Base-by-base conservation (phyloP, 192 early-diverging fungal genomes). In the Rhizoclosmatium globosum region DNA sequence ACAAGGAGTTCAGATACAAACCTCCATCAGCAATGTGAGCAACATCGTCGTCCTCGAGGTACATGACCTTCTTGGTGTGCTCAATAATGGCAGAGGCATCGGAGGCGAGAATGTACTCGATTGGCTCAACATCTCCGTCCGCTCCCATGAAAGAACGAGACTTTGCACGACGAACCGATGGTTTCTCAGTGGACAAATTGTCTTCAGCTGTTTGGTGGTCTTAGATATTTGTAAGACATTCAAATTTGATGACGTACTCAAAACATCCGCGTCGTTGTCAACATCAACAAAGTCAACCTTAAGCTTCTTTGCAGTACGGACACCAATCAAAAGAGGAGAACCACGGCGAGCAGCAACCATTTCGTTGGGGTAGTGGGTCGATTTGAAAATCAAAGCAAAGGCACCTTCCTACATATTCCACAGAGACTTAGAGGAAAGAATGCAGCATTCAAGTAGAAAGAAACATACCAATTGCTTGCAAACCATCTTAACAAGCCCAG, bases 221-320 rank as follows among this genome's bases (percentile, higher is more conserved):
- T 4, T 9, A 39, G n/a, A 23, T 53, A 13, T 53, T 53, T 53
- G 6, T 53, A 62, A 62, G 7, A 62, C 9, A 62, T 19, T 0
- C 19, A 62, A 7, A 62, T 21, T 19, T 19, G 60, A 62, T 7
- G 9, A 9, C 60, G 19, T 23, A 62, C 74, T 68, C 15, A 74
- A 77, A 44, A 81, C 15, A 13, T 76, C 74, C 15, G 45, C 65
- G 17, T 86, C 87, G 23, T 82, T 71, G 60, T 91, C 89, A 47
- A 91, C 88, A 81, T 91, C 89, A 31, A 91, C 87, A 80, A 91
- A 91, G 77, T 91, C 89, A 23, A 91, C 89, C 82, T 91, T 91
- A 23, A 91, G 78, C 82, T 90, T 91, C 82, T 91, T 89, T 48
- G 82, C 60, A 65, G 87, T 88, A 68, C 88, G 89, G 59, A 91